Base-by-base conservation (phyloP, 495 filamentous ascomycete genomes). In the Aspergillus affinis region DNA sequence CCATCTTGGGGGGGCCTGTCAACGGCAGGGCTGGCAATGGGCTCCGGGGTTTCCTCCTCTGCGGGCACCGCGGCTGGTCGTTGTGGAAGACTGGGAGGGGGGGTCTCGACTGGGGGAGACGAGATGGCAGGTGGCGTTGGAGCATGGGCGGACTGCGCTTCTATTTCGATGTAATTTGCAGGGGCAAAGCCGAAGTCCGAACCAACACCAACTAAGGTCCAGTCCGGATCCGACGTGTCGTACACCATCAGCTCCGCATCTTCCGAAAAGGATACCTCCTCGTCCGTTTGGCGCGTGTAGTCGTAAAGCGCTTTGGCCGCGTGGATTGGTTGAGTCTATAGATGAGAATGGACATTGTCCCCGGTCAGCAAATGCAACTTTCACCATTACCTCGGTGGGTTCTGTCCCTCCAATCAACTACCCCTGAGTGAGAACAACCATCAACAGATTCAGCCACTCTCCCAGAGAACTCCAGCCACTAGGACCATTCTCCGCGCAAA, bases 221-320 rank as follows among this genome's bases (percentile, higher is more conserved):
- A 99, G 72, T 98, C 94, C 18, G 92, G 92, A 75, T 98, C 94
- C 8, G 90, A 88, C 13, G 81, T 88, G 68, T 99, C 94, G 70
- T 90, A 98, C 29, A 98, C 91, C 54, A 87, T 75, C 46, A 99
- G 78, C 54, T 84, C 74, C 26, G 90, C 86, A 74, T 97, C 92
- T 80, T 99, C 93, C 48, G 89, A 84, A 72, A 99, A 97, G 26
- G 93, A 97, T 26, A 99, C 81, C 76, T 99, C 94, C 72, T 98
- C 94, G 69, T 99, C 95, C 51, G 94, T 99, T 76, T 99, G 94
- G 56, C 92, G 83, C 41, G 89, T 91, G 74, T 99, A 99, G 71
- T 98, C 95, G 78, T 93, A 99, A 41, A 98, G 83, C 47, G 93
- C 90, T 74, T 88, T 91, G 20, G 92, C 93, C 59, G 86, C 77